These are phyloP conservation scores for Exobasidium rhododendri DNA, from an alignment of 1,284 basidiomycete species.

Conservation along the genomic window DNA sequence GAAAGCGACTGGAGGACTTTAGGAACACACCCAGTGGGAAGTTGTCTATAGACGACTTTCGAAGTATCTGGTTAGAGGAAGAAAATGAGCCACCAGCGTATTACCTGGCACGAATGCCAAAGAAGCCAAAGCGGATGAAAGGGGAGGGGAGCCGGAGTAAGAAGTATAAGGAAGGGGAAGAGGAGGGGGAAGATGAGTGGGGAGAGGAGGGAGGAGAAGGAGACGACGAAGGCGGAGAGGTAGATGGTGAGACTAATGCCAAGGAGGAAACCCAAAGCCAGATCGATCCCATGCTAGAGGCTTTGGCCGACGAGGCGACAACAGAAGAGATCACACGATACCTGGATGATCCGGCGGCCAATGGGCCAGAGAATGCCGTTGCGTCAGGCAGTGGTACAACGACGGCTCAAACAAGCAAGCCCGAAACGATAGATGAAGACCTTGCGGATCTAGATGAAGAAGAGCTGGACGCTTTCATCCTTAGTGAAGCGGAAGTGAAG, in stretches of 20 bases:
- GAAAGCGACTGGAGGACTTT: conserved; percentile 94
- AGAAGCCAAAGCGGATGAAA: conserved; percentile 61
- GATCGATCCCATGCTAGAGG: conserved; percentile 35
- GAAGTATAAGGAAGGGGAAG: conserved; percentile 1
- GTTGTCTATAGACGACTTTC: conserved; percentile 84
- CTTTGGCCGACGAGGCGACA: conserved; percentile 43
- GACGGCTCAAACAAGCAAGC: not conserved
- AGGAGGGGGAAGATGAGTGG: conserved; percentile 32
- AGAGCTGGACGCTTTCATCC: conserved; percentile 77
- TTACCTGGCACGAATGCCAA: conserved; percentile 65
- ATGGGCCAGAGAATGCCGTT: not conserved
- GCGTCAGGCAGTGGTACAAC: not conserved
- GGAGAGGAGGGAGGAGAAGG: conserved; percentile 47
- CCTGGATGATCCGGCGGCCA: conserved; percentile 33
- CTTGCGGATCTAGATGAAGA: conserved; percentile 71
- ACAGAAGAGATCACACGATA: conserved; percentile 43
- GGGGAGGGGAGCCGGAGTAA: conserved; percentile 32
- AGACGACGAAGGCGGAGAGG: conserved; percentile 47
- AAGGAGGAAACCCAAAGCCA: conserved; percentile 61
- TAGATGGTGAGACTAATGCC: conserved; percentile 41
- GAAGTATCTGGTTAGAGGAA: conserved; percentile 85
- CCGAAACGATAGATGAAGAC: conserved; percentile 21
- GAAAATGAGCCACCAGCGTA: conserved; percentile 81
- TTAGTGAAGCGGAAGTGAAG: conserved; percentile 79
- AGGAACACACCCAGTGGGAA: conserved; percentile 79